Base-by-base conservation (phyloP, 75 land plant genomes). In the Chamaecyparis obtusa region DNA sequence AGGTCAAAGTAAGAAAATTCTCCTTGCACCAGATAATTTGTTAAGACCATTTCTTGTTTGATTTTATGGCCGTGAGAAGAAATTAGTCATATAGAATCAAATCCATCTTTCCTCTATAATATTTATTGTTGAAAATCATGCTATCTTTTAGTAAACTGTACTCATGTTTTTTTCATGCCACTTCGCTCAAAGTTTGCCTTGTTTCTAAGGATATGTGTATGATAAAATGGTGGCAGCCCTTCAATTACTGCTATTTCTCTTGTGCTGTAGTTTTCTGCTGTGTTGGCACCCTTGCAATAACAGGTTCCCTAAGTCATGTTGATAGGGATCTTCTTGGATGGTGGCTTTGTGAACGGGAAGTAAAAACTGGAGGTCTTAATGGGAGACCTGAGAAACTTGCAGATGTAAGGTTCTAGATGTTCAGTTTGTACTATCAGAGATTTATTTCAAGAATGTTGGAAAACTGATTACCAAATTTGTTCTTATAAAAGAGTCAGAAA, bases 331-430 rank as follows among this genome's bases (percentile, higher is more conserved):
- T 96, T 43, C 93, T 97, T 51, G 99, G 99, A 44, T 97, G 99
- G 99, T 97, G 99, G 99, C 89, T 97, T 44, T 94, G 95, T 92
- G 99, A 97, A 74, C 89, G 98, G 33, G 98, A 96, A 92, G 91
- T 94, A 0, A 91, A 89, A 88, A 90, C 95, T 74, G 98, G 99
- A 27, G 99, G 98, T 48, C 90, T 97, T 37, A 96, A 97, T 92
- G 99, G 99, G 9, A 93, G 99, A 11, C 99, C 99, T 69, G 99
- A 97, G 92, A 97, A 97, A 86, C 98, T 96, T 85, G 95, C 98
- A 85, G 99, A 97, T 91, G 99, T 97, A 88, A 83, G 96, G 81
- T 54, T 49, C 48, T 27, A 86, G 41, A 64, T 67, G 54, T 57
- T 19, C 88, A 19, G 86, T 71, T 36, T 60, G 21, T 56, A 44